Base-by-base conservation (phyloP, 164 flowering plant genomes). In the Malania oleifera region DNA sequence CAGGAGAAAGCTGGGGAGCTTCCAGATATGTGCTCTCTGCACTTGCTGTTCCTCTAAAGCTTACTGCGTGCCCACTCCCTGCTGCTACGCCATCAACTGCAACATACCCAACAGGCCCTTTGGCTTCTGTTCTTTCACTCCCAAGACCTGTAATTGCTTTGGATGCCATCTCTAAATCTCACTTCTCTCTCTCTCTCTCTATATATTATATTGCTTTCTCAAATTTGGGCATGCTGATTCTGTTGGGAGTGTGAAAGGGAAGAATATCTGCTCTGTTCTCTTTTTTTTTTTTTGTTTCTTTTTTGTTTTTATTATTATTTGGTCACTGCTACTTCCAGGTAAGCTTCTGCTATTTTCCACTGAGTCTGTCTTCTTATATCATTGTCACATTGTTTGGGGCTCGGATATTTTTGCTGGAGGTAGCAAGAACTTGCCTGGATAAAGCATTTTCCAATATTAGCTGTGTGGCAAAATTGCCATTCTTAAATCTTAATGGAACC, bases 71-170 rank as follows among this genome's bases (percentile, higher is more conserved):
- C 81, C 86, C 28, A 81, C 95, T 52, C 96, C 98, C 55, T 91
- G 98, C 69, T 91, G 98, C 78, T 91, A 87, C 72, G 81, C 93
- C 22, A 91, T 91, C 75, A 88, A 84, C 60, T 91, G 98, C 87
- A 88, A 88, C 75, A 84, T 91, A 7, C 98, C 96, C 45, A 84
- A 91, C 75, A 79, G 87, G 65, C 98, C 98, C 39, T 91, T 91
- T 80, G 98, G 96, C 9, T 86, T 75, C 64, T 91, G 98, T 44
- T 82, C 96, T 37, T 88, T 91, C 77, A 81, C 87, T 40, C 98
- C 98, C 65, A 84, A 82, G 67, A 77, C 88, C 60, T 91, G 98
- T 70, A 88, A 91, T 78, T 91, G 98, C 80, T 79, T 88, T 74
- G 85, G 90, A 58, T 91, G 95, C 83, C 85, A 85, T 74, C 70